These are phyloP conservation scores for Apiotrichum laibachii DNA, from an alignment of 1,284 basidiomycete genomes.

Conservation along the genomic window DNA sequence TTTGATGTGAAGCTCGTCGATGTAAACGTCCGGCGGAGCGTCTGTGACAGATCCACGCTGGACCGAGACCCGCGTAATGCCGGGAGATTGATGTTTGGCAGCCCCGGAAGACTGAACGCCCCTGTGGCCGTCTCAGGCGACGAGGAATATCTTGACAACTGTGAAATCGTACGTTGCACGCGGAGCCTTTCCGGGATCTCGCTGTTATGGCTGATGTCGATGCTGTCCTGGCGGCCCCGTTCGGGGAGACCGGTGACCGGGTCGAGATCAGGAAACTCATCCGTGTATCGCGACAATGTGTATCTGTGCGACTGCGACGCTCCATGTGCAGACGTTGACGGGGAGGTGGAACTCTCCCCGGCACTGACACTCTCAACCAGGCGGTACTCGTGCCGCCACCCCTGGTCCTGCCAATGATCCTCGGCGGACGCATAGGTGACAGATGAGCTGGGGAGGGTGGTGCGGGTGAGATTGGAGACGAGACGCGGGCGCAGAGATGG, in stretches of 20 bases:
- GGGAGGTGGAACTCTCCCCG: background rate
- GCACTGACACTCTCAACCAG: background rate
- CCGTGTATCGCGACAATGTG: constrained; percentile 2
- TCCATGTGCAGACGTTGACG: background rate
- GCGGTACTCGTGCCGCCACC: constrained; percentile 5
- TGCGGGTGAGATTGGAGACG: constrained; percentile 36
- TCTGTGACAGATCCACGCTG: background rate
- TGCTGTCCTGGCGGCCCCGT: background rate
- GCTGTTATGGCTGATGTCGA: background rate
- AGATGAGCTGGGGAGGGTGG: constrained; percentile 38
- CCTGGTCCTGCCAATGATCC: constrained; percentile 11
- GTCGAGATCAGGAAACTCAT: constrained; percentile 45
- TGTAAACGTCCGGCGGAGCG: constrained; percentile 9
- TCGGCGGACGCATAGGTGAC: constrained; percentile 27
- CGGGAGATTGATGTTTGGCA: background rate
- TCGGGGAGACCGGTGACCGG: constrained; percentile 42
- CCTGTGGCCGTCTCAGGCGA: background rate
- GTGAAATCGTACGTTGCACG: constrained; percentile 46
- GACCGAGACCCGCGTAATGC: background rate
- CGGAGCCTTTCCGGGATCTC: constrained; percentile 23
- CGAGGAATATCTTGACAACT: constrained; percentile 13
- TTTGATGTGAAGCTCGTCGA: constrained; percentile 5
- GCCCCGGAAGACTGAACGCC: background rate
- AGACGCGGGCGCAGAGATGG: constrained; percentile 28
- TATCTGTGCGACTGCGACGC: background rate